Evolutionary conservation across 805 yeast genomes (phyloP).

Genomic region (Pichia thaimueangensis): DNA sequence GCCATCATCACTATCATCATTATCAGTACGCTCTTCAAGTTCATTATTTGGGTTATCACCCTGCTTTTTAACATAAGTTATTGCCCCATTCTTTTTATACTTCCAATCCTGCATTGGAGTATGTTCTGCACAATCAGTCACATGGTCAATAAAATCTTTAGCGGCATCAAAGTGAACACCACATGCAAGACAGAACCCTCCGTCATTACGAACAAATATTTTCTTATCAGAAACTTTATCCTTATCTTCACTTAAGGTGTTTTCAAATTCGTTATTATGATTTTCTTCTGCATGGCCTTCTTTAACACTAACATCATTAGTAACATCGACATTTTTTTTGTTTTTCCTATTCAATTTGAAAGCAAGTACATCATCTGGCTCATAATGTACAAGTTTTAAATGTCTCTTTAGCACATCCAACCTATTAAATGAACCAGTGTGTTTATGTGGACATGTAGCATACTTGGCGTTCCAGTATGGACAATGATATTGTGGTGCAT

Average conservation of each 20-base stretch:
- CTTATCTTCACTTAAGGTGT: conserved; percentile 4
- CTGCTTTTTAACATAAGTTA: conserved; percentile 23
- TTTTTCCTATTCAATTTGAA: neutral
- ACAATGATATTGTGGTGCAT: conserved; percentile 60
- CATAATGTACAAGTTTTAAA: conserved; percentile 61
- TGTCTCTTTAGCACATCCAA: conserved; percentile 73
- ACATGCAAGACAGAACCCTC: conserved; percentile 67
- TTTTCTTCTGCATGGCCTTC: too few relatives aligned
- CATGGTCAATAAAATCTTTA: conserved; percentile 57
- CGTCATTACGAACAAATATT: conserved; percentile 28
- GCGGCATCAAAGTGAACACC: conserved; percentile 48
- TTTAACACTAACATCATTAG: conserved; percentile 21
- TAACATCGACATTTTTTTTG: neutral
- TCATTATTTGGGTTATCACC: conserved; percentile 12
- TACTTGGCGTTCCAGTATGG: conserved; percentile 62
- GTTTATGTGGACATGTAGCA: conserved; percentile 62
- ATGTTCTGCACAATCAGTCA: conserved; percentile 50
- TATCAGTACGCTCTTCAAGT: conserved; percentile 1
- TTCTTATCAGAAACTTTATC: neutral
- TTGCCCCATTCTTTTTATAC: conserved; percentile 28
- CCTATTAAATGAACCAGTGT: conserved; percentile 69
- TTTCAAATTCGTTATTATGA: too few relatives aligned
- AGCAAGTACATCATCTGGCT: conserved; percentile 24
- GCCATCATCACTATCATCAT: neutral
- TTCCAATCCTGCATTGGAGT: conserved; percentile 31